A percentile compares a stretch with the other conserved stretches of the same genome.
phyloP scores from a whole-genome alignment of 139 green algal species.

The Coelastrella sp. region DNA sequence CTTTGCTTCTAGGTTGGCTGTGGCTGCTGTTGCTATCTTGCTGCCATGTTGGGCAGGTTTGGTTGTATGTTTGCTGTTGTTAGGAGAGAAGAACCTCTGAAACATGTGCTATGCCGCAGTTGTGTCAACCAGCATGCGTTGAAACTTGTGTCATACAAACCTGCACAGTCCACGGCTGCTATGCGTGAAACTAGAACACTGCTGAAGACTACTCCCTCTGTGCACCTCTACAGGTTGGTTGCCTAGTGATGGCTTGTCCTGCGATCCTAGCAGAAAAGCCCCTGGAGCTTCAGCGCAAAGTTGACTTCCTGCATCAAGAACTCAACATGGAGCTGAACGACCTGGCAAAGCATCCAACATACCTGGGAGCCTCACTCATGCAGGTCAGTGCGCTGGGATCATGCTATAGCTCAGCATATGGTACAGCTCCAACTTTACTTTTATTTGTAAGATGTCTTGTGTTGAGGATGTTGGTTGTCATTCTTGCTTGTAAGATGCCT shows the following conservation, averaged over 20 bases:
- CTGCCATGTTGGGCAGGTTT: too few relatives aligned
- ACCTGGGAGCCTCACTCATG: conserved; percentile 38
- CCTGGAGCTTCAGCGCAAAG: conserved; percentile 57
- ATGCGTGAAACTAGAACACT: not conserved
- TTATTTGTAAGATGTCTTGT: not conserved
- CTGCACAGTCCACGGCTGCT: too few relatives aligned
- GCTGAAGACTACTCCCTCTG: not conserved
- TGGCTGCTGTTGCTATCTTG: too few relatives aligned
- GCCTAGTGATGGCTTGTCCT: conserved; percentile 39
- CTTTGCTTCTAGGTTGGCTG: not conserved
- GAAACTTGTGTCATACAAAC: too few relatives aligned
- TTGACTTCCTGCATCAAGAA: conserved; percentile 35
- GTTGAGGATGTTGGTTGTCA: not conserved
- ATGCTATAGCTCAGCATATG: not conserved
- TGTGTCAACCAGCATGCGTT: too few relatives aligned
- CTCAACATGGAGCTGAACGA: conserved; percentile 38
- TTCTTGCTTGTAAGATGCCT: not conserved
- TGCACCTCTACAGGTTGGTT: conserved; percentile 30
- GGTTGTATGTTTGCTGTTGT: too few relatives aligned
- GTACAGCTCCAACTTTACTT: not conserved
- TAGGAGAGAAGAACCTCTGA: too few relatives aligned
- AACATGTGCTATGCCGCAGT: too few relatives aligned
- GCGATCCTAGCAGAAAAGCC: conserved; percentile 55
- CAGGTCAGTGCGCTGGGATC: not conserved
- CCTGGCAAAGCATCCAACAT: conserved; percentile 30